A percentile compares a stretch with the other conserved stretches of the same genome.
These are phyloP conservation scores for Primulina eburnea DNA, from an alignment of 257 asterid species.

Conservation along the genomic window DNA sequence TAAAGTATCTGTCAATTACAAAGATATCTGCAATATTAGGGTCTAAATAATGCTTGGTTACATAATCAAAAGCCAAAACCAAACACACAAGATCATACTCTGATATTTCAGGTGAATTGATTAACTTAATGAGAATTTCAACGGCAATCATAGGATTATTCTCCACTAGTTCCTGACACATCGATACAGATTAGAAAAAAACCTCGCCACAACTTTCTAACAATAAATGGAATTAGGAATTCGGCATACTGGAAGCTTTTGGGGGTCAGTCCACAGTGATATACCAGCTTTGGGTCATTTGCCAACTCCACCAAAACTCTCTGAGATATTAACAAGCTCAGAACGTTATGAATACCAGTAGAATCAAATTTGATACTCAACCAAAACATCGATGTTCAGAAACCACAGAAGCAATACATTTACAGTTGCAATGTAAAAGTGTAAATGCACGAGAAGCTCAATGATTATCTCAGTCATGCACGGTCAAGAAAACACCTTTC, in stretches of 20 bases:
- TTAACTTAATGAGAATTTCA: slow-evolving; percentile 83
- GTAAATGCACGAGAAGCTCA: background rate
- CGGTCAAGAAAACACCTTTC: slow-evolving; percentile 9
- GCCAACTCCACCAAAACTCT: slow-evolving; percentile 79
- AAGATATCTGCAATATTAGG: slow-evolving; percentile 19
- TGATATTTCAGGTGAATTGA: slow-evolving; percentile 89
- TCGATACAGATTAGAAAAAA: slow-evolving; percentile 21
- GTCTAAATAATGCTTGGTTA: slow-evolving; percentile 3
- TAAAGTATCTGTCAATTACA: slow-evolving; percentile 62
- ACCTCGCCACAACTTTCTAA: slow-evolving; percentile 13
- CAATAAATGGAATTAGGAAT: slow-evolving; percentile 14
- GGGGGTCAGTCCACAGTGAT: slow-evolving; percentile 97
- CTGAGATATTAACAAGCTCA: slow-evolving; percentile 36
- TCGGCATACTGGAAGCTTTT: slow-evolving; percentile 85
- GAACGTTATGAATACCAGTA: slow-evolving; percentile 8
- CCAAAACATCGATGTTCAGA: slow-evolving; percentile 11
- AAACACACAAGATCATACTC: slow-evolving; percentile 54
- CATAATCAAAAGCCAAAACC: slow-evolving; percentile 19
- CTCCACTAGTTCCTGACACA: slow-evolving; percentile 86
- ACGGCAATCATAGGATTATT: slow-evolving; percentile 95
- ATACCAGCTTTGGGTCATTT: slow-evolving; percentile 85
- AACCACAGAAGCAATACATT: slow-evolving; percentile 14
- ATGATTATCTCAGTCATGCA: slow-evolving; percentile 5
- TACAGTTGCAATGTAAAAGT: slow-evolving; percentile 7
- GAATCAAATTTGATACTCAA: slow-evolving; percentile 9